These are phyloP conservation scores for Rutidosis leptorrhynchoides DNA, from an alignment of 129 eudicot genomes.

Conservation along the genomic window DNA sequence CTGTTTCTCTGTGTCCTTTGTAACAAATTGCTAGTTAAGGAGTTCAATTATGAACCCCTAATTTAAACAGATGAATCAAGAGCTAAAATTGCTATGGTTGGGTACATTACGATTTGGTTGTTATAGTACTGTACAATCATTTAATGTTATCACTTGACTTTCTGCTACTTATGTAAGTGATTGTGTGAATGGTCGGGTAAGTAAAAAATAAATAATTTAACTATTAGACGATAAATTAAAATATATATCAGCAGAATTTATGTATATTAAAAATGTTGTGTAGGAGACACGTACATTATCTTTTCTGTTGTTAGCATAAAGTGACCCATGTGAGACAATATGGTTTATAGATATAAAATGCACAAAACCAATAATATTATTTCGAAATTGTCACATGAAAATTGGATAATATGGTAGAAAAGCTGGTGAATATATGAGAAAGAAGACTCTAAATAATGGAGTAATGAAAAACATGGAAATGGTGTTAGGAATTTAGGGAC, in stretches of 20 bases:
- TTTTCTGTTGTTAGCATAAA: neutral
- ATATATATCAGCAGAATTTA: neutral
- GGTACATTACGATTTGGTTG: conserved; percentile 5
- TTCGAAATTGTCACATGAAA: conserved; percentile 23
- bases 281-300: neutral
- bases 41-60: conserved; percentile 34
- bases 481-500: too few species aligned
- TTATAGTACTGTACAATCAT: neutral
- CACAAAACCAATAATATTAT: conserved; percentile 3
- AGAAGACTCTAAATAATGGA: neutral
- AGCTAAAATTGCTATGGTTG: conserved; percentile 23
- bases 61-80: conserved; percentile 37
- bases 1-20: conserved; percentile 38
- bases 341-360: neutral
- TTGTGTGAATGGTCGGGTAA: too few species aligned
- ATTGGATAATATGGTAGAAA: conserved; percentile 27
- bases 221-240: neutral
- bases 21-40: conserved; percentile 32
- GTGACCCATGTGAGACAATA: conserved; percentile 10
- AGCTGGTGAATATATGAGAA: conserved; percentile 19
- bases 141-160: neutral
- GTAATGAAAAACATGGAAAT: neutral
- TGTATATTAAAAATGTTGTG: too few species aligned
- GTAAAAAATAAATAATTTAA: too few species aligned
- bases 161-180: neutral